Conservation (phyloP, 2,329 filamentous ascomycete species). For the Diaporthe sp. region DNA sequence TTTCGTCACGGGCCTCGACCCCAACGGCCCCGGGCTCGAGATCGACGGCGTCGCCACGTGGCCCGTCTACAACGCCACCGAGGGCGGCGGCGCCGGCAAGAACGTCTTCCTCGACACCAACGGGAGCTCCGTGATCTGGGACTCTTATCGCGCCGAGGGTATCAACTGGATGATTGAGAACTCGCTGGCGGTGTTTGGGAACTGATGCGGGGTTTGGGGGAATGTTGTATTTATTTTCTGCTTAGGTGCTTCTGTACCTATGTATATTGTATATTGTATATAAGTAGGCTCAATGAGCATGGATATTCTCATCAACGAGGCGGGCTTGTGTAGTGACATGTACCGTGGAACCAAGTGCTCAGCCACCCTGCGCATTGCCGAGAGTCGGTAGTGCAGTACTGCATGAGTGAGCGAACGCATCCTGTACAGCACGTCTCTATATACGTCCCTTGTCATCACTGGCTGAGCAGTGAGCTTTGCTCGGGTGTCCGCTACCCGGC, state of each 20-base stretch:
- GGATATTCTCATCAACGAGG: neutral
- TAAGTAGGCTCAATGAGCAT: constrained; percentile 4
- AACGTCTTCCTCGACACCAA: constrained; percentile 64
- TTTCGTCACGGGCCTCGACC: constrained; percentile 58
- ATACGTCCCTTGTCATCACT: no score
- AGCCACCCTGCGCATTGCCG: neutral
- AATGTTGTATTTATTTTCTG: neutral
- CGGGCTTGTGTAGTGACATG: neutral
- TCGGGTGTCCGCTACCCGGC: no score
- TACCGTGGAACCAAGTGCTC: neutral
- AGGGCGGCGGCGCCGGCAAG: constrained; percentile 39
- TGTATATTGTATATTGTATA: neutral
- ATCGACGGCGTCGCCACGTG: constrained; percentile 33
- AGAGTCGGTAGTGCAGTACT: no score
- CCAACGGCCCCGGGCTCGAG: constrained; percentile 46
- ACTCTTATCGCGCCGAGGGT: constrained; percentile 55
- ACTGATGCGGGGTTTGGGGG: constrained; percentile 10
- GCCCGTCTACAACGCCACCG: constrained; percentile 37
- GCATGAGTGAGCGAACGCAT: neutral
- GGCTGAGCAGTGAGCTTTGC: no score
- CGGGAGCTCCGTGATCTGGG: constrained; percentile 49
- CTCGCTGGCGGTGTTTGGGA: constrained; percentile 32
- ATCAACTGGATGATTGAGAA: constrained; percentile 49
- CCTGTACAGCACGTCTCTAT: neutral
- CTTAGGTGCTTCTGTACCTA: neutral